phyloP scores from a whole-genome alignment of 208 protist genomes.

The Vickermania spadyakhi region DNA sequence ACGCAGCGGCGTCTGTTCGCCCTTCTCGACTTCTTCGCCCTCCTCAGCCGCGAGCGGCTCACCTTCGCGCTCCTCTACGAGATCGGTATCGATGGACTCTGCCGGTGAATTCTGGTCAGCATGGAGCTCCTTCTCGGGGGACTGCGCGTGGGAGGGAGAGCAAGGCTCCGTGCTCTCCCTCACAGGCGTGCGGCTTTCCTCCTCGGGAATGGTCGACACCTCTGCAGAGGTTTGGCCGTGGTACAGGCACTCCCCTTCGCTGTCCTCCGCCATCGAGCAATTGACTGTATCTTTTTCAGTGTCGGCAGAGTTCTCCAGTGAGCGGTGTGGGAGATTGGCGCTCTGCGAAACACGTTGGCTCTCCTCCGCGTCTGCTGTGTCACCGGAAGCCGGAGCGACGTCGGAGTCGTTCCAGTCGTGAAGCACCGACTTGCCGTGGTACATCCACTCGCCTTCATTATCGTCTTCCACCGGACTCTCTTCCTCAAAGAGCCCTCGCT shows the following conservation, averaged over 20 bases:
- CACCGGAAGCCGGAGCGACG: not conserved
- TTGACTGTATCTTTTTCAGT: not conserved
- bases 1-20: not conserved
- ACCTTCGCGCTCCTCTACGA: constrained; percentile 14
- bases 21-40: not conserved
- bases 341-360: not conserved
- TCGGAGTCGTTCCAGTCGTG: not conserved
- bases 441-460: not conserved
- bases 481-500: no score
- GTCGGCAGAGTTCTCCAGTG: not conserved
- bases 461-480: not conserved
- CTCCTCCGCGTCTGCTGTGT: not conserved
- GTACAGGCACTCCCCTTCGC: not conserved
- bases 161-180: not conserved
- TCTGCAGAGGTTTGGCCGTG: not conserved
- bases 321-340: not conserved
- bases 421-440: not conserved
- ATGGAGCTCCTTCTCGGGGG: not conserved
- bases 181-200: constrained; percentile 1
- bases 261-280: not conserved
- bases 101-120: constrained; percentile 1
- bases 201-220: not conserved
- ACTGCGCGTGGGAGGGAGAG: constrained; percentile 4
- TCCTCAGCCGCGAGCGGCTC: not conserved
- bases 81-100: not conserved